Evolutionary conservation across 176 grass and related monocot species (phyloP).

Genomic region (Musa acuminata): DNA sequence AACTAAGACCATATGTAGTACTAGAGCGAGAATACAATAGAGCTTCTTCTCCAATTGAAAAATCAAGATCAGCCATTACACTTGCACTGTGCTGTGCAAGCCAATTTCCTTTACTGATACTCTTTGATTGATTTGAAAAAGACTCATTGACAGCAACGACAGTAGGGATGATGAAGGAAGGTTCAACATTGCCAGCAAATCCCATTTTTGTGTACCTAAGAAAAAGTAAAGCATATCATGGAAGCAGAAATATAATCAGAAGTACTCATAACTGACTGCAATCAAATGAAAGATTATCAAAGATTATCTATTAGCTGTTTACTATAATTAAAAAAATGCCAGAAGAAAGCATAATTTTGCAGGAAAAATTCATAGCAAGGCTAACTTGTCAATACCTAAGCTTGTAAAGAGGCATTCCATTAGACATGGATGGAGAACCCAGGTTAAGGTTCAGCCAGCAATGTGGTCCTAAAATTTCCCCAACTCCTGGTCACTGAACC

Average conservation of each 20-base stretch:
- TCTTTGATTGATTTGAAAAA: constrained; percentile 47
- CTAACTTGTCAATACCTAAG: no score
- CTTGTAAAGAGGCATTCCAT: no score
- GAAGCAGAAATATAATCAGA: background rate
- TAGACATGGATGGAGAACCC: no score
- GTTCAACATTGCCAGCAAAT: constrained; percentile 97
- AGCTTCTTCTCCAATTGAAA: constrained; percentile 88
- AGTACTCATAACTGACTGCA: no score
- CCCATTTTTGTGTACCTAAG: constrained; percentile 98
- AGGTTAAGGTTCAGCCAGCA: no score
- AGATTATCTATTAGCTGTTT: no score
- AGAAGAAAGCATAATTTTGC: no score
- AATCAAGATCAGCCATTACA: constrained; percentile 98
- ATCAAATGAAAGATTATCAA: background rate
- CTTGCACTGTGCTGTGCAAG: constrained; percentile 86
- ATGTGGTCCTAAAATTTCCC: no score
- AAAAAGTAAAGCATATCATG: background rate
- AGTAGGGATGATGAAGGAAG: constrained; percentile 94
- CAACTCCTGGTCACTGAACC: no score
- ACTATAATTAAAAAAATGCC: no score
- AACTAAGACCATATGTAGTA: constrained; percentile 59
- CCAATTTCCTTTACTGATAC: constrained; percentile 66
- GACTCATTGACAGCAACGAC: constrained; percentile 87
- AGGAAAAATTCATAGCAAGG: no score
- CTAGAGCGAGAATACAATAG: constrained; percentile 50